phyloP scores from a whole-genome alignment of 1,139 yeast species.

The Debaryomyces nepalensis region DNA sequence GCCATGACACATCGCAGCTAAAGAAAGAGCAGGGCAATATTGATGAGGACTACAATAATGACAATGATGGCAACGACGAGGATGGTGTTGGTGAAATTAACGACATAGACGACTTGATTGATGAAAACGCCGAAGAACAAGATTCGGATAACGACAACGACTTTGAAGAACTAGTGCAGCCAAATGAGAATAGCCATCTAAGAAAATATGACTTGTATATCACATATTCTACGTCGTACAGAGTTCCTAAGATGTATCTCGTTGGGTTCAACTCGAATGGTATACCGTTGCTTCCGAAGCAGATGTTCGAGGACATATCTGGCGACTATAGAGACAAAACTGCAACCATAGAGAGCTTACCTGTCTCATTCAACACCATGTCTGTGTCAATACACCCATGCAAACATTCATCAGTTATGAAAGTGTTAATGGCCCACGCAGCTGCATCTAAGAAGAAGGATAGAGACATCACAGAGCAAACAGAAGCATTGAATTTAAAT shows the following conservation, averaged over 20 bases:
- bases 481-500: constrained; percentile 23
- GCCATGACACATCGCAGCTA: constrained; percentile 1
- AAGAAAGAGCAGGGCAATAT: constrained; percentile 15
- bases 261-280: constrained; percentile 89
- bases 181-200: constrained; percentile 38
- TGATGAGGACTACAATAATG: constrained; percentile 13
- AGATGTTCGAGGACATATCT: constrained; percentile 94
- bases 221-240: constrained; percentile 89
- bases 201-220: constrained; percentile 88
- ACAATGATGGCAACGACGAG: constrained; percentile 3
- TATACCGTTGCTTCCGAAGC: constrained; percentile 79
- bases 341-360: constrained; percentile 92
- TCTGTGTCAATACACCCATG: constrained; percentile 96
- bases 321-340: constrained; percentile 94
- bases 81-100: constrained; percentile 25
- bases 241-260: constrained; percentile 93
- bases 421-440: constrained; percentile 70
- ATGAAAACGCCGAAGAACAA: constrained; percentile 40
- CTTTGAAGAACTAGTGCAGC: constrained; percentile 36
- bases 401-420: constrained; percentile 93
- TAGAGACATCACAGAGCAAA: constrained; percentile 25
- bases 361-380: constrained; percentile 77
- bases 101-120: constrained; percentile 47
- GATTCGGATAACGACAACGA: constrained; percentile 40
- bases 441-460: constrained; percentile 25